Evolutionary conservation across 2,329 filamentous ascomycete genomes (phyloP), one percentile per base, ranked within the genome.

Genomic region (Rasamsonia emersonii): DNA sequence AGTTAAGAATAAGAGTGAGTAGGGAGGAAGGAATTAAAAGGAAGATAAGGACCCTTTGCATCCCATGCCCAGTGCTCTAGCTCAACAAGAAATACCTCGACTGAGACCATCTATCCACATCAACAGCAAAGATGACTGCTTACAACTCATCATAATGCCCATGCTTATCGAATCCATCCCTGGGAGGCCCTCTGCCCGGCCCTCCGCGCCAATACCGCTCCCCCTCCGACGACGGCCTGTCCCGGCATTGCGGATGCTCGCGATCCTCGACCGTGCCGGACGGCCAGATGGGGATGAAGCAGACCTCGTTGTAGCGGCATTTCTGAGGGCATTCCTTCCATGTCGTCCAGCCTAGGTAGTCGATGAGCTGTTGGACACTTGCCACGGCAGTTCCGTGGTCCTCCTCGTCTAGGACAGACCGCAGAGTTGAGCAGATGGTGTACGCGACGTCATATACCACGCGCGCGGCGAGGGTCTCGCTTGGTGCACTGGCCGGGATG

Each of bases 251-350:
- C 4, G 72, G 71, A 24, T 56, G 47, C 18, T 60, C 63, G 43
- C 76, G 71, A 45, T 80, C 75, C 16, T 73, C 62, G 0, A 56
- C 45, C 0, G 54, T 61, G 0, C 76, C 76, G 48, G 67, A 59
- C 0, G 76, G 77, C 75, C 75, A 81, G 46, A 80, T 77, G 2
- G 75, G 74, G n/a, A 79, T 59, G 27, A 73, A 66, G 39, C 75
- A 75, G 3, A 77, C 51, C 50, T 80, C 68, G 26, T 72, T 63
- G 5, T 62, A 58, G 0, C 44, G 51, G 45, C 77, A 81, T 1
- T 62, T 60, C 5, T 61, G 10, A 20, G 26, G 56, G 31, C 73
- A 74, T 30, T 67, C 61, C 43, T 73, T 77, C 74, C 74, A 80
- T 0, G 55, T 64, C 3, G 71, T 65, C 77, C 77, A 82, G 5